Percentiles rank a stretch among this genome's conserved stretches.
phyloP scores from a whole-genome alignment of 1,284 basidiomycete species.

The Malassezia pachydermatis region DNA sequence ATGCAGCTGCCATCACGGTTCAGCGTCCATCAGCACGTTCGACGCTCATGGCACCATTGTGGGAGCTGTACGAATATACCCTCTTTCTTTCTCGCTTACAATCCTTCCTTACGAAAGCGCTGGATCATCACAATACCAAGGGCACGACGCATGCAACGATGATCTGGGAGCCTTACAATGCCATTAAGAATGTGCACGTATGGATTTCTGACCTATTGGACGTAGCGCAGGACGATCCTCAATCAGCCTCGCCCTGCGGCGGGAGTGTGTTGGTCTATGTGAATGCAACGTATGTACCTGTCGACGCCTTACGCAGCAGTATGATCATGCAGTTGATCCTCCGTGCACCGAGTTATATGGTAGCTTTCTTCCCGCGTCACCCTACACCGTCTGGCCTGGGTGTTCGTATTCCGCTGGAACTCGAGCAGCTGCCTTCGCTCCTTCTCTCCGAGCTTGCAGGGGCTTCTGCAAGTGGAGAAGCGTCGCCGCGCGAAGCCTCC shows the following conservation, averaged over 20 bases:
- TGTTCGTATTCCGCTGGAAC: constrained; percentile 13
- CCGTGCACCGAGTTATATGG: constrained; percentile 11
- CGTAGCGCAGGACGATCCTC: neutral
- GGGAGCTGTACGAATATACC: constrained; percentile 19
- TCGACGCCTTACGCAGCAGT: neutral
- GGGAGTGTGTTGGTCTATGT: constrained; percentile 7
- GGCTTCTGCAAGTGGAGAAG: no score
- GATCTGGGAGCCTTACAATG: constrained; percentile 8
- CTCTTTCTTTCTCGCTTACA: constrained; percentile 16
- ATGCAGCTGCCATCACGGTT: neutral
- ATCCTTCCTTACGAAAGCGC: neutral
- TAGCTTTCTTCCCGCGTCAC: constrained; percentile 15
- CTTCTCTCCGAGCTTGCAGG: constrained; percentile 7
- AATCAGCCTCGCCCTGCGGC: neutral
- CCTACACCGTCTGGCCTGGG: neutral
- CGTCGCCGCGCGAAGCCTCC: constrained; percentile 1
- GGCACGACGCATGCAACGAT: neutral
- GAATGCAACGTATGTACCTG: neutral
- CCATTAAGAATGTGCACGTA: constrained; percentile 1
- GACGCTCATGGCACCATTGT: constrained; percentile 7
- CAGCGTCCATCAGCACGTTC: neutral
- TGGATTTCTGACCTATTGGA: constrained; percentile 12
- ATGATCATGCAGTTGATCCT: constrained; percentile 10
- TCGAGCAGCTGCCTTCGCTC: constrained; percentile 11
- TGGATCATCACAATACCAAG: neutral